phyloP scores from a whole-genome alignment of 108 stramenopile genomes.

The Cyclotella baltica region DNA sequence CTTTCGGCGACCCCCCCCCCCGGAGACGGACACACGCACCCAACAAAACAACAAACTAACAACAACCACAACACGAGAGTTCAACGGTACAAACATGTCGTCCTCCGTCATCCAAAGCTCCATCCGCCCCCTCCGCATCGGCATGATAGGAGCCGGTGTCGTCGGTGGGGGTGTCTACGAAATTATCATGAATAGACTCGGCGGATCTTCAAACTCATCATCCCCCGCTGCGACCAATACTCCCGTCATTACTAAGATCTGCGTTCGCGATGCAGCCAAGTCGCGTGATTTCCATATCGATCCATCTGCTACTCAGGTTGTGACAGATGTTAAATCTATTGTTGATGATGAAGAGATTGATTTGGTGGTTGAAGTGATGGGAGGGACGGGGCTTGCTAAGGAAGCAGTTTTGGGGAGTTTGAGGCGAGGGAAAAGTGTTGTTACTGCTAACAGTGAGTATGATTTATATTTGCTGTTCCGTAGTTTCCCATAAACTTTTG shows the following conservation, averaged over 20 bases:
- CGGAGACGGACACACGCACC: neutral
- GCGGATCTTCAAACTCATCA: constrained; percentile 4
- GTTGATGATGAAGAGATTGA: constrained; percentile 72
- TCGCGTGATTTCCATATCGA: constrained; percentile 80
- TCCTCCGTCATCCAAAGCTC: constrained; percentile 11
- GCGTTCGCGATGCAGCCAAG: constrained; percentile 80
- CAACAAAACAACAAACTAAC: neutral
- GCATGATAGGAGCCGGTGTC: constrained; percentile 72
- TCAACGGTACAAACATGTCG: neutral
- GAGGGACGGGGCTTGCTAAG: constrained; percentile 70
- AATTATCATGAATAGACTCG: constrained; percentile 69
- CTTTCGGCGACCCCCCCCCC: neutral
- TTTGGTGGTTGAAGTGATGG: constrained; percentile 81
- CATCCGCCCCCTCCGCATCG: constrained; percentile 56
- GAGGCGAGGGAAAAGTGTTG: constrained; percentile 66
- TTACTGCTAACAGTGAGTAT: constrained; percentile 76
- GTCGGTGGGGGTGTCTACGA: constrained; percentile 86
- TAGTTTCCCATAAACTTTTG: neutral
- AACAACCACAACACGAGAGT: neutral
- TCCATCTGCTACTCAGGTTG: constrained; percentile 48
- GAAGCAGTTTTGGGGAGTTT: constrained; percentile 67
- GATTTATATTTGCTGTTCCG: neutral
- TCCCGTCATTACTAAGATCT: constrained; percentile 83
- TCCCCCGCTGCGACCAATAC: neutral
- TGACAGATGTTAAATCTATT: constrained; percentile 70